phyloP scores from a whole-genome alignment of 257 asterid species.

The Coffea canephora region DNA sequence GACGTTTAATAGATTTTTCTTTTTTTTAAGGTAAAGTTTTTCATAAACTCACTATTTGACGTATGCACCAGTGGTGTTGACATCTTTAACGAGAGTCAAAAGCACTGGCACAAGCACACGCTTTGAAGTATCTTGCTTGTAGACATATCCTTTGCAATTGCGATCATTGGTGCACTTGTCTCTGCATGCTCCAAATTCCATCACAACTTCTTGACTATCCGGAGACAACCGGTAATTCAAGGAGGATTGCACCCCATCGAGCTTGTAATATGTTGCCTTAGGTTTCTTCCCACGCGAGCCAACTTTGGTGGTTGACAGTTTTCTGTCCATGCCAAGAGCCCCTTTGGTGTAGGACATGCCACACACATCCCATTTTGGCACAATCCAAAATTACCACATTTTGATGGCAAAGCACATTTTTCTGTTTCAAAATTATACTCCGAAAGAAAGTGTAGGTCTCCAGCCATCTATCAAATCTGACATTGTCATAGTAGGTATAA shows the following conservation, averaged over 20 bases:
- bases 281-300: not conserved
- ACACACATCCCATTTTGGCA: conserved; percentile 26
- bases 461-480: conserved; percentile 13
- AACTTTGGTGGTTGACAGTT: conserved; percentile 16
- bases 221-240: conserved; percentile 7
- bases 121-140: conserved; percentile 22
- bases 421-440: not conserved
- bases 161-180: conserved; percentile 21
- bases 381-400: conserved; percentile 20
- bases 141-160: conserved; percentile 26
- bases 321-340: conserved; percentile 22
- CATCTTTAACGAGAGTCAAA: conserved; percentile 16
- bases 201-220: conserved; percentile 25
- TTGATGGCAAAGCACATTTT: conserved; percentile 21
- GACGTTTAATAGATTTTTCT: no score
- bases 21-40: no score
- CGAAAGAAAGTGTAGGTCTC: conserved; percentile 20
- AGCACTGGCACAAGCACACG: conserved; percentile 18
- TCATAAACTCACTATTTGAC: conserved; percentile 10
- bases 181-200: conserved; percentile 23
- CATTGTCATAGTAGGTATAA: conserved; percentile 14
- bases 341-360: conserved; percentile 25
- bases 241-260: conserved; percentile 20
- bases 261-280: conserved; percentile 14
- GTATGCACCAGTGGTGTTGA: conserved; percentile 12